Evolutionary conservation across 1,284 basidiomycete species (phyloP).

Genomic region (Peniophora sp.): DNA sequence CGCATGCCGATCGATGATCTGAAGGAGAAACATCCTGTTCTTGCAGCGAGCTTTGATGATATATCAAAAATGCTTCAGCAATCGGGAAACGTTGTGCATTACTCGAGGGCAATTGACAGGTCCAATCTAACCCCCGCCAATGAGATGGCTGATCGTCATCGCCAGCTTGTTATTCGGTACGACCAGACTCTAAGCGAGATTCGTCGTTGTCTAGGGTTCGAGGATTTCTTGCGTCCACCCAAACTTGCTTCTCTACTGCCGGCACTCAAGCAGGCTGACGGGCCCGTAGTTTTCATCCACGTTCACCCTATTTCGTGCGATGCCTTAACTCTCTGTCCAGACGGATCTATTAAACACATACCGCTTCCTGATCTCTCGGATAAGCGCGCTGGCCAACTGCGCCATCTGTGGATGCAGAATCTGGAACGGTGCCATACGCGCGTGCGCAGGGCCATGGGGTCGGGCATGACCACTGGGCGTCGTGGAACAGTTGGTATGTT

Average conservation of each 20-base stretch:
- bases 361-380: background rate
- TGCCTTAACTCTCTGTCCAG: background rate
- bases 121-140: background rate
- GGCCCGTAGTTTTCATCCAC: background rate
- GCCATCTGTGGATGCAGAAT: background rate
- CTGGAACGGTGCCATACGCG: background rate
- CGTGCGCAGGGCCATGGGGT: background rate
- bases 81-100: background rate
- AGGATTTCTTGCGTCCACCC: conserved; percentile 3
- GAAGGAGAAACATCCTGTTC: background rate
- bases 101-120: background rate
- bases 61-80: background rate
- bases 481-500: background rate
- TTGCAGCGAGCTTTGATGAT: background rate
- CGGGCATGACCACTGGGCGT: background rate
- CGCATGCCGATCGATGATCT: background rate
- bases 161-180: conserved; percentile 1
- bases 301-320: background rate
- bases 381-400: background rate
- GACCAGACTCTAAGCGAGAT: background rate
- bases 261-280: background rate
- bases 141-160: background rate
- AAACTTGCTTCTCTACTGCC: background rate
- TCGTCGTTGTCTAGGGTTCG: conserved; percentile 5
- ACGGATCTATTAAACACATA: background rate